A percentile compares a stretch with the other conserved stretches of the same genome.
These are phyloP conservation scores for Candida sithepensis DNA, from an alignment of 805 yeast species.

Conservation along the genomic window DNA sequence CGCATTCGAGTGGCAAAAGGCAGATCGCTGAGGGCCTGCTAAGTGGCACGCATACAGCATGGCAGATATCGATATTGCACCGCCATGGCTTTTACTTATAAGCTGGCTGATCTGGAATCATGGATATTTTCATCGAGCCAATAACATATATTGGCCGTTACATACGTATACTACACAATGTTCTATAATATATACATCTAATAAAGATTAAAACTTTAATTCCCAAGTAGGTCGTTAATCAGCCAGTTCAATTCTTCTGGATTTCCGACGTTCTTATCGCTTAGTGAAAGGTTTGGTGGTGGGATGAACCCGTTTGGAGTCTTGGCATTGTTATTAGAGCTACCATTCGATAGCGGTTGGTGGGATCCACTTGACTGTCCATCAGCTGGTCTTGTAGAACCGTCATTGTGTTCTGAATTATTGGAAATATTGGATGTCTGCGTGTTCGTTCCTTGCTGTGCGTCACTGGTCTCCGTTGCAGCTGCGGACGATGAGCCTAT, in stretches of 20 bases:
- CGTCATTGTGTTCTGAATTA: neutral
- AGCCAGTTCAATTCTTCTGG: conserved; percentile 71
- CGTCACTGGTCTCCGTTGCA: neutral
- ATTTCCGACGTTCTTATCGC: conserved; percentile 32
- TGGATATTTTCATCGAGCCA: no score
- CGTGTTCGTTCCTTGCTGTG: neutral
- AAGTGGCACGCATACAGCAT: conserved; percentile 6
- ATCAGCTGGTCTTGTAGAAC: neutral
- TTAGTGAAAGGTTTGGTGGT: conserved; percentile 24
- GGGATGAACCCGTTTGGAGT: conserved; percentile 5
- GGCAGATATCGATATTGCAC: conserved; percentile 18
- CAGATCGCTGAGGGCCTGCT: neutral
- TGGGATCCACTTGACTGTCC: neutral
- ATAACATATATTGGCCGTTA: no score
- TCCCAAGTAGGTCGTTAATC: conserved; percentile 54
- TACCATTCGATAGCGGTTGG: neutral
- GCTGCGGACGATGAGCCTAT: neutral
- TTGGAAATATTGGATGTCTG: neutral
- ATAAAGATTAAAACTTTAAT: no score
- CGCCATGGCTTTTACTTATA: no score
- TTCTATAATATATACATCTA: no score
- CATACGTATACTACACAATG: no score
- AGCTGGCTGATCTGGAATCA: no score
- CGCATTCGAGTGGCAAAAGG: conserved; percentile 17
- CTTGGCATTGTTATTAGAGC: conserved; percentile 1